phyloP scores from a whole-genome alignment of 768 basidiomycete species.

The Tephrocybe sp. region DNA sequence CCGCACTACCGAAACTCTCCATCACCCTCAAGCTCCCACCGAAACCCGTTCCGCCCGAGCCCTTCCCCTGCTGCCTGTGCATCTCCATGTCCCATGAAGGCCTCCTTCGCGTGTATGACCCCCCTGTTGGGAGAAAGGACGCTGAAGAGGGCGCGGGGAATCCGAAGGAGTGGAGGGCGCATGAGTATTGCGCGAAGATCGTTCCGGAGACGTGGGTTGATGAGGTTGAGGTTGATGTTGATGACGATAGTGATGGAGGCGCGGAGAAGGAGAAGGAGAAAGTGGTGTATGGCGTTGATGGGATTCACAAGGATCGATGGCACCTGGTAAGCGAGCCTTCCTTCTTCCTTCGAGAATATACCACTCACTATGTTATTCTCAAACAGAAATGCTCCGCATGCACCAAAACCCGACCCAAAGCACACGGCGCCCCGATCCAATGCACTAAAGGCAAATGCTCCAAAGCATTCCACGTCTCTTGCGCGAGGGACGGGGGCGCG shows the following conservation, averaged over 20 bases:
- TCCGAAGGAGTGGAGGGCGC: constrained; percentile 66
- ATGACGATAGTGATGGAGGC: too few species aligned
- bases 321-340: constrained; percentile 68
- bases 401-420: constrained; percentile 59
- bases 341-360: background rate
- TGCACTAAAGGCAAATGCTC: constrained; percentile 94
- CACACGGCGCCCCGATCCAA: constrained; percentile 82
- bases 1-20: constrained; percentile 36
- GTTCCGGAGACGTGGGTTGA: constrained; percentile 95
- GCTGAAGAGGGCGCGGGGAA: constrained; percentile 44
- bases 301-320: constrained; percentile 91
- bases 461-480: constrained; percentile 91
- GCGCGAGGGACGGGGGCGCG: constrained; percentile 61
- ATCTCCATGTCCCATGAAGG: constrained; percentile 49
- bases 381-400: constrained; percentile 88
- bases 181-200: constrained; percentile 74
- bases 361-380: background rate
- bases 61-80: constrained; percentile 70
- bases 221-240: constrained; percentile 45
- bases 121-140: constrained; percentile 55
- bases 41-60: constrained; percentile 50
- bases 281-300: constrained; percentile 81
- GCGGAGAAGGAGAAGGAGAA: constrained; percentile 49
- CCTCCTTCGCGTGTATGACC: constrained; percentile 65
- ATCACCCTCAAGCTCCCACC: constrained; percentile 70